These are phyloP conservation scores for Macroventuria anomochaeta DNA, from an alignment of 2,329 filamentous ascomycete species.

Conservation along the genomic window DNA sequence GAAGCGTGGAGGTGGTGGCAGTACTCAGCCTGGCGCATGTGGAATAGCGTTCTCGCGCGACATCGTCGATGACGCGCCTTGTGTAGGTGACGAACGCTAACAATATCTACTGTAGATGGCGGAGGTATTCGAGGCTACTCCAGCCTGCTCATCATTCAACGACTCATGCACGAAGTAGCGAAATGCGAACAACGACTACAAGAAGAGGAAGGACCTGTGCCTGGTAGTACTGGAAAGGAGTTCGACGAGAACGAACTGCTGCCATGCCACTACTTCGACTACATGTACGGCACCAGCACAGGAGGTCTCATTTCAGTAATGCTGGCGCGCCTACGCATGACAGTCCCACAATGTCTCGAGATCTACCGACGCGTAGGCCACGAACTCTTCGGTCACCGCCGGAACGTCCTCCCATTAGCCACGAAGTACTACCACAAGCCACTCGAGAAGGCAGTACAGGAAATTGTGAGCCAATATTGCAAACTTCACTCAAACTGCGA, in stretches of 20 bases:
- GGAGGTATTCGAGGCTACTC: constrained; percentile 61
- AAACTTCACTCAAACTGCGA: constrained; percentile 52
- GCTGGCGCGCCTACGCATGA: constrained; percentile 58
- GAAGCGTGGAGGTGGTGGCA: background rate
- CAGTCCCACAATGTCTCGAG: constrained; percentile 55
- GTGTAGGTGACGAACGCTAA: constrained; percentile 22
- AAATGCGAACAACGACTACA: constrained; percentile 53
- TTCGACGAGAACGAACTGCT: constrained; percentile 54
- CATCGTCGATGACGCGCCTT: background rate
- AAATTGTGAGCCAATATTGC: constrained; percentile 55
- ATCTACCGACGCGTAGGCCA: constrained; percentile 57
- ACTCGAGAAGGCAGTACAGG: constrained; percentile 55
- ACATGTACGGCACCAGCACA: constrained; percentile 61
- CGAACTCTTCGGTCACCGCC: constrained; percentile 55
- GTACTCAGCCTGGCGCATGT: too few species aligned
- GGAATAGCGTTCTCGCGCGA: too few species aligned
- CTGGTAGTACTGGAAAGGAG: constrained; percentile 30
- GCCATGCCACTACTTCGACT: constrained; percentile 61
- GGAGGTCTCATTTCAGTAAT: constrained; percentile 61
- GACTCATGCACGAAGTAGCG: constrained; percentile 57
- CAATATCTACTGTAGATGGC: constrained; percentile 46
- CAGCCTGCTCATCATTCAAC: constrained; percentile 57
- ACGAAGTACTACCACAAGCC: constrained; percentile 60
- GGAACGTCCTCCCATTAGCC: constrained; percentile 54
- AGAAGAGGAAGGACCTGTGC: constrained; percentile 51